Evolutionary conservation across 768 basidiomycete species (phyloP), one percentile per base, ranked within the genome.

Genomic region (Auriscalpium microsporum): DNA sequence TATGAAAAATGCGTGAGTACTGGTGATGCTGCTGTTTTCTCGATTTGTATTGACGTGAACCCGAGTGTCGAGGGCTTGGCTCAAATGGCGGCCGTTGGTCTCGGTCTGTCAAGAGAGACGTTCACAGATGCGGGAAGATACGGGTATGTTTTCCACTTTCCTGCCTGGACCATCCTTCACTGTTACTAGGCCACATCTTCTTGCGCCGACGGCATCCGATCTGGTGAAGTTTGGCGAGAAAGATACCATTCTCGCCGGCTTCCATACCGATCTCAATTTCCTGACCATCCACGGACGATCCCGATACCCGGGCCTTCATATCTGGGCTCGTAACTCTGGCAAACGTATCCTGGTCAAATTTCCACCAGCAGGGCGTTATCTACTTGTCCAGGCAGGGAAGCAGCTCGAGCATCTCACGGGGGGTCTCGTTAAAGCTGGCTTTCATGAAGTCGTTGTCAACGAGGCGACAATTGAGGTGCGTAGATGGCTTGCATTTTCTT

Each of bases 361-460:
- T 50, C 94, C 94, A 1, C 75, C 79, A 1, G 89, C 87, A 4
- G 84, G 84, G 48, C 80, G 84, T 42, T 84, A 85, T 65, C 78
- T 98, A 36, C 80, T 98, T 13, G 91, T 98, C 1, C 94, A 98
- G 69, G 94, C 94, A 2, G 94, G 94, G 42, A 95, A 94, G 69
- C 94, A 98, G 67, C 79, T 98, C 10, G 94, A 96, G 66, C 90
- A 91, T 69, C 73, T 93, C 45, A 83, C 78, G 21, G 87, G 86
- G 14, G 88, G 94, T 0, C 71, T 94, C 33, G 83, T 98, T 66
- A 89, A 89, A 64, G 94, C 94, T 11, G 94, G 94, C 4, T 95
- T 80, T 66, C 94, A 98, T 62, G 94, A 98, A 64, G 94, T 98
- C 6, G 90, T 92, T 7, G 92, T 94, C 42, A 96, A 90, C 54